A percentile compares a stretch with the other conserved stretches of the same genome.
These are phyloP conservation scores for Juglanconis sp. DNA, from an alignment of 2,329 filamentous ascomycete species.

Conservation along the genomic window DNA sequence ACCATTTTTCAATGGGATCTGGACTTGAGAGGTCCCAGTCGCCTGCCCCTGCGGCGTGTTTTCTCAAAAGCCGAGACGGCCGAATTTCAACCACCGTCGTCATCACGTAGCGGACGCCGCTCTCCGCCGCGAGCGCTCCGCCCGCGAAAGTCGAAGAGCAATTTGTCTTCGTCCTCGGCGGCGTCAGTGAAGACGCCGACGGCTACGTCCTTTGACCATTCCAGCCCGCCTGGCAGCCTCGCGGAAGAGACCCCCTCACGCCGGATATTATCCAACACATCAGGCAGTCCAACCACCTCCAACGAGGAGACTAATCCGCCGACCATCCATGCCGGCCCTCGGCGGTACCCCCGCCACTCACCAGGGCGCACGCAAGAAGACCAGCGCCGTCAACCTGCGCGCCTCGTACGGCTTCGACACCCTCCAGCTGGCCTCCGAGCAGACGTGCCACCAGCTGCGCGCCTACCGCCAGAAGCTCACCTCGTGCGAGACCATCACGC, in stretches of 20 bases:
- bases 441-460: constrained; percentile 59
- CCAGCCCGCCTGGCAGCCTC: constrained; percentile 27
- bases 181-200: not conserved
- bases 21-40: constrained; percentile 53
- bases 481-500: constrained; percentile 51
- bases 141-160: constrained; percentile 50
- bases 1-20: constrained; percentile 78
- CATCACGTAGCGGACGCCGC: constrained; percentile 40
- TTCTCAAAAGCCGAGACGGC: constrained; percentile 84
- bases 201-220: constrained; percentile 20
- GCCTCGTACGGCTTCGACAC: constrained; percentile 44
- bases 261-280: constrained; percentile 42
- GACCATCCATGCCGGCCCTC: constrained; percentile 54
- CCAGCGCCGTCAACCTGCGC: constrained; percentile 44
- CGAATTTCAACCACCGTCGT: constrained; percentile 63
- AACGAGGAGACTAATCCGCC: constrained; percentile 42
- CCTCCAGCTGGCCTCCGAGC: constrained; percentile 62
- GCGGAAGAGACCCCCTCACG: constrained; percentile 47
- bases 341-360: constrained; percentile 28
- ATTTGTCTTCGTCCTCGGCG: constrained; percentile 33
- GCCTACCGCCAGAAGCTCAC: constrained; percentile 62
- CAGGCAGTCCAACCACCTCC: constrained; percentile 46
- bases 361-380: constrained; percentile 45
- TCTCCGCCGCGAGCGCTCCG: constrained; percentile 46
- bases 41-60: constrained; percentile 77